phyloP scores from a whole-genome alignment of 169 alveolate genomes.

The Eimeria necatrix region DNA sequence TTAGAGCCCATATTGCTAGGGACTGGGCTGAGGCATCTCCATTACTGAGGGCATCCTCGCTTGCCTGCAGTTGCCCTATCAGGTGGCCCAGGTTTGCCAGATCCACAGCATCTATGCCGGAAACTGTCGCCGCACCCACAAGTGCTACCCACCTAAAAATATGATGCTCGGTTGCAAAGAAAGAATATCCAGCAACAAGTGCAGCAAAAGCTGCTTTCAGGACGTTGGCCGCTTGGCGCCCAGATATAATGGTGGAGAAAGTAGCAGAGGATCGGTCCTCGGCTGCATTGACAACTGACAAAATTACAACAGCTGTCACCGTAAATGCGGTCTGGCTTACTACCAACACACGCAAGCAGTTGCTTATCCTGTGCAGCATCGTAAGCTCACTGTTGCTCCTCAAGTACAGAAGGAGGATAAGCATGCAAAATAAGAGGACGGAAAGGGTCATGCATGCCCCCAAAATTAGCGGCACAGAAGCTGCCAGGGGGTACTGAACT shows the following conservation, averaged over 20 bases:
- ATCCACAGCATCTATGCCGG: constrained; percentile 61
- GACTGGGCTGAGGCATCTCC: constrained; percentile 53
- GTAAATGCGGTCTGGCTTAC: constrained; percentile 19
- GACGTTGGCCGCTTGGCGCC: constrained; percentile 69
- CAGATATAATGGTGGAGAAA: constrained; percentile 28
- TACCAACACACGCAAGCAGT: constrained; percentile 55
- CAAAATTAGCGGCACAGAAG: constrained; percentile 35
- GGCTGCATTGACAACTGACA: constrained; percentile 36
- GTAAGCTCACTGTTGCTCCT: constrained; percentile 57
- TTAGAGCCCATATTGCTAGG: constrained; percentile 35
- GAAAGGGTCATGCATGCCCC: constrained; percentile 68
- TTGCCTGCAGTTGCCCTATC: constrained; percentile 50
- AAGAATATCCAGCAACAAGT: constrained; percentile 58
- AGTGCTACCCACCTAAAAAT: constrained; percentile 64
- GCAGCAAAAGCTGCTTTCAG: constrained; percentile 43
- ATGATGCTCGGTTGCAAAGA: constrained; percentile 70
- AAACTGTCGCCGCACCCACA: constrained; percentile 28
- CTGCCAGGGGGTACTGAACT: constrained; percentile 69
- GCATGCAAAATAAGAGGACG: constrained; percentile 16
- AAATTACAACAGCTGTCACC: constrained; percentile 62
- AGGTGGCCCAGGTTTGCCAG: constrained; percentile 59
- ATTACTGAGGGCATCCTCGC: neutral
- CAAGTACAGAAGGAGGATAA: constrained; percentile 46
- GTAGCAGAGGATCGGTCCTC: constrained; percentile 41
- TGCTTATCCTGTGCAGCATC: constrained; percentile 67